Evolutionary conservation across 164 flowering plant genomes (phyloP).

Genomic region (Aristolochia californica): DNA sequence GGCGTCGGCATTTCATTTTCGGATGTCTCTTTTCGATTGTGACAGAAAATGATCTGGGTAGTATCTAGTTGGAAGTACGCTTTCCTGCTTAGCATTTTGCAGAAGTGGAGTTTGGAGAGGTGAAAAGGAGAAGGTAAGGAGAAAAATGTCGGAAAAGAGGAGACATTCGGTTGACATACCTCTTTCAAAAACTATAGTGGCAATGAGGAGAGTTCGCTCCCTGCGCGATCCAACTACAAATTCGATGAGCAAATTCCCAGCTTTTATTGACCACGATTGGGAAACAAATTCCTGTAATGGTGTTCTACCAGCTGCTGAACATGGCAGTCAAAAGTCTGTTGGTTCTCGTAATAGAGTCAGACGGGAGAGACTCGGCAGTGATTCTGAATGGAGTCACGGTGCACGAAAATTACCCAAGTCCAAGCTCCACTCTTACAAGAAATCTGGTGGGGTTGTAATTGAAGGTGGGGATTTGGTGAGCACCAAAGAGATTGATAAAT

Average conservation of each 20-base stretch:
- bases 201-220: slow-evolving; percentile 81
- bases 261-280: slow-evolving; percentile 52
- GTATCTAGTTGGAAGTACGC: too few relatives aligned
- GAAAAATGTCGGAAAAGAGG: slow-evolving; percentile 52
- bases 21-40: too few relatives aligned
- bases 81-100: not conserved
- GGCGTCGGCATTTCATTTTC: too few relatives aligned
- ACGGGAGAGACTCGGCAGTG: slow-evolving; percentile 18
- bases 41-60: too few relatives aligned
- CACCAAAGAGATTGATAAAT: slow-evolving; percentile 15
- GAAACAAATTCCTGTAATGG: slow-evolving; percentile 57
- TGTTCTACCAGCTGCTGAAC: slow-evolving; percentile 33
- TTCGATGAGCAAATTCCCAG: slow-evolving; percentile 57
- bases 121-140: not conserved
- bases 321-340: slow-evolving; percentile 10
- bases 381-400: slow-evolving; percentile 19
- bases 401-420: slow-evolving; percentile 9
- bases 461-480: slow-evolving; percentile 6
- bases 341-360: slow-evolving; percentile 13
- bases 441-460: slow-evolving; percentile 11
- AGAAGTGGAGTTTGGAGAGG: not conserved
- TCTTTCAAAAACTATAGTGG: slow-evolving; percentile 65
- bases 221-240: slow-evolving; percentile 84
- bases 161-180: slow-evolving; percentile 86
- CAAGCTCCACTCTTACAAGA: slow-evolving; percentile 12